Base-by-base conservation (phyloP, 1,284 basidiomycete species). In the Ustilago bromivora region DNA sequence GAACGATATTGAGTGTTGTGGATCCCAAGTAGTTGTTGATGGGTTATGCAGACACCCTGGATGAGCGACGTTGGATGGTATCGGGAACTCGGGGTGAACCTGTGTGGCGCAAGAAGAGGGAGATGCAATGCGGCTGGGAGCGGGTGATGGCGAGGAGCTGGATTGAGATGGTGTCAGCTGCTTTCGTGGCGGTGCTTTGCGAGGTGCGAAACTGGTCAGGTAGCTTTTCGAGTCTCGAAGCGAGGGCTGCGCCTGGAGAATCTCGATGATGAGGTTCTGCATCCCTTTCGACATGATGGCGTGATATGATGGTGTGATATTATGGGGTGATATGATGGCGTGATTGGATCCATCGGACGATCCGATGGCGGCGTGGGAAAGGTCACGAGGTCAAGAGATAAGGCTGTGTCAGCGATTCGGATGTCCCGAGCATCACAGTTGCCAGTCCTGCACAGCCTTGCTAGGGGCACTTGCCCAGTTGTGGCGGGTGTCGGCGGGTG, bases 191-290 rank as follows among this genome's bases (percentile, higher is more conserved):
- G 61, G 61, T 49, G 63, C 62, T 32, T 75, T 68, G 32, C 76
- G 71, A 54, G 87, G 87, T 12, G 88, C 88, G 76, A 99, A 98
- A 36, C 92, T 93, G 49, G 92, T 92, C 15, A 98, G 90, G 87
- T 98, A 99, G 0, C 92, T 91, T 68, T 92, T 92, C 46, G 94
- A 93, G 87, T 99, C 97, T 79, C 97, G 90, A 64, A 92, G 87
- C 2, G 96, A 98, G 10, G 97, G 96, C 71, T 94, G 95, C 41
- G 97, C 93, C 76, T 93, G 92, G 61, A 99, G 89, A 81, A 99
- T 93, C 56, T 95, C 96, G 61, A 99, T 88, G 85, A 99, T 96
- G 84, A 99, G 96, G 84, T 98, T 96, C 95, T 99, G 86, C 70
- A 83, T 76, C 41, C 71, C 78, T 67, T 78, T 80, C 56, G 83